These are phyloP conservation scores for Verticillium tricorpus DNA, from an alignment of 2,329 filamentous ascomycete species.

Conservation along the genomic window DNA sequence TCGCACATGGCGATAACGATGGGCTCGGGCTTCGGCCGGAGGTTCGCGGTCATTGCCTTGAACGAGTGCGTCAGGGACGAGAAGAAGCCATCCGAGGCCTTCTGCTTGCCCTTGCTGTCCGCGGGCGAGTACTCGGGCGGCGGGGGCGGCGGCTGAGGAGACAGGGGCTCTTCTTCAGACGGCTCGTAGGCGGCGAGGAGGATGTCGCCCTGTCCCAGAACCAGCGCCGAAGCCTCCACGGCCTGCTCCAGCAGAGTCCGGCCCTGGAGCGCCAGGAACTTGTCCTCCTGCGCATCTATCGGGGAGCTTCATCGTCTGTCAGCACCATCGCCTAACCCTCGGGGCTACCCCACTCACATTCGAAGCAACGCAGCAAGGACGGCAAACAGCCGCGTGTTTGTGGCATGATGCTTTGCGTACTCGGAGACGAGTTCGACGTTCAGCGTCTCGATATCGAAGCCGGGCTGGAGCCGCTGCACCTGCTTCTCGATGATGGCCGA, in stretches of 20 bases:
- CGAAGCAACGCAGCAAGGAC: constrained; percentile 3
- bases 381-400: constrained; percentile 19
- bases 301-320: constrained; percentile 6
- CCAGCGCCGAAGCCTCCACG: constrained; percentile 8
- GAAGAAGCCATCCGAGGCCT: constrained; percentile 12
- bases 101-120: constrained; percentile 8
- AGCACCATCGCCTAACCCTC: background rate
- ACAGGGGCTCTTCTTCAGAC: background rate
- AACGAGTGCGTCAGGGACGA: constrained; percentile 27
- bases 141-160: background rate
- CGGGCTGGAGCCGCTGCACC: constrained; percentile 23
- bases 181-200: background rate
- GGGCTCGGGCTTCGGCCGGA: constrained; percentile 30
- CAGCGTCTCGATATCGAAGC: constrained; percentile 15
- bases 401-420: constrained; percentile 17
- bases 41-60: constrained; percentile 26
- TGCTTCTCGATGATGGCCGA: constrained; percentile 27
- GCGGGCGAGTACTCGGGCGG: background rate
- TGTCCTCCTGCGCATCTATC: constrained; percentile 4
- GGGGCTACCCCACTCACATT: constrained; percentile 3
- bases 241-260: constrained; percentile 6
- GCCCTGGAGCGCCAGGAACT: constrained; percentile 5
- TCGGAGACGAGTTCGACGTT: constrained; percentile 20
- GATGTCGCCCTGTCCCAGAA: constrained; percentile 3
- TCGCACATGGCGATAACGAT: constrained; percentile 31